Evolutionary conservation across 345 rosid genomes (phyloP).

Genomic region (Salix dunnii): DNA sequence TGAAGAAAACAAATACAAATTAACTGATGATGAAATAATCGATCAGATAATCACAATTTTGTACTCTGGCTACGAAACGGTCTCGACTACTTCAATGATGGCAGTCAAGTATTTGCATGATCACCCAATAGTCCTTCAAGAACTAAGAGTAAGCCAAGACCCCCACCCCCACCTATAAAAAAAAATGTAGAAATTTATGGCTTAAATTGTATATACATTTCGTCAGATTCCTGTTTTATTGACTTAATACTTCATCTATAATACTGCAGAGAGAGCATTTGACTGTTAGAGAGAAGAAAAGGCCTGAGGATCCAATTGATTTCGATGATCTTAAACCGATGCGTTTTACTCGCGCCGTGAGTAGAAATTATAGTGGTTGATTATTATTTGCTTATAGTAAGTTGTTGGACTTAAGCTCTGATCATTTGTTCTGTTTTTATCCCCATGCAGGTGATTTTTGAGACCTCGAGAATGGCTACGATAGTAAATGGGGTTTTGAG

Average conservation of each 20-base stretch:
- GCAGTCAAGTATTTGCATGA: slow-evolving; percentile 74
- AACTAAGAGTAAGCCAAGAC: slow-evolving; percentile 51
- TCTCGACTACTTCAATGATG: slow-evolving; percentile 81
- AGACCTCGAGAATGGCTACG: slow-evolving; percentile 80
- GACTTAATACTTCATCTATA: not conserved
- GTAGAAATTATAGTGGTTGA: slow-evolving; percentile 9
- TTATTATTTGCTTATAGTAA: not conserved
- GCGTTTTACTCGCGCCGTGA: slow-evolving; percentile 86
- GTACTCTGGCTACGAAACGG: slow-evolving; percentile 80
- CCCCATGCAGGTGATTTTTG: slow-evolving; percentile 52
- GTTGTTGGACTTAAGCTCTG: not conserved
- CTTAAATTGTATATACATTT: not conserved
- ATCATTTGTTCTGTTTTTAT: not conserved
- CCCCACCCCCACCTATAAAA: not conserved
- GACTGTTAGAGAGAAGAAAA: slow-evolving; percentile 56
- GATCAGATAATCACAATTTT: slow-evolving; percentile 70
- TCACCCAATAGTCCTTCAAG: slow-evolving; percentile 59
- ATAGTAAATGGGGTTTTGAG: slow-evolving; percentile 77
- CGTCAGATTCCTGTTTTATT: not conserved
- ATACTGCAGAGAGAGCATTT: slow-evolving; percentile 65
- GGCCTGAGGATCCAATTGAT: slow-evolving; percentile 60
- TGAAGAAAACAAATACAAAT: slow-evolving; percentile 39
- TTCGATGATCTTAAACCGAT: slow-evolving; percentile 68
- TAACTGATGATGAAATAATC: slow-evolving; percentile 62
- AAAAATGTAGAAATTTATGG: not conserved